Base-by-base conservation (phyloP, 108 stramenopile species). In the Aurantiochytrium sp. region DNA sequence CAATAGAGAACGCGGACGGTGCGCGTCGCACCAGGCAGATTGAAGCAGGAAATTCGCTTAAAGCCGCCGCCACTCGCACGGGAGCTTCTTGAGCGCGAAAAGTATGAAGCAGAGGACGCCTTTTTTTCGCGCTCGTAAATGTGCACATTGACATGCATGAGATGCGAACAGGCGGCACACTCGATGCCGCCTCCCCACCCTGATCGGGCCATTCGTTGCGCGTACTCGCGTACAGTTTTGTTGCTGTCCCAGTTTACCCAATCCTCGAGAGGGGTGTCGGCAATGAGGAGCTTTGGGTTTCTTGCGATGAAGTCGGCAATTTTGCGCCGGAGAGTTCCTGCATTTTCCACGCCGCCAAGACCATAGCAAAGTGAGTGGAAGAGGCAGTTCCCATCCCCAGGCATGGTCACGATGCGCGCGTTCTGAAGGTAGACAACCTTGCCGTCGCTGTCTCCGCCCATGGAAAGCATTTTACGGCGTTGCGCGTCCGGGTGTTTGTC, bases 181-280 rank as follows among this genome's bases (percentile, higher is more conserved):
- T 91, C 91, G 83, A 91, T 91, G 29, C 91, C 91, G 5, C 91
- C 91, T 29, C 91, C 91, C 91, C 91, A 91, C 4, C 91, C 89
- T 21, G 47, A 10, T 18, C 43, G 19, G 10, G 88, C 47, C 88
- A 91, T 91, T 4, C 47, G 16, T 5, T 47, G 55, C 23, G 64
- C 35, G 72, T 91, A 91, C 19, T 28, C 45, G 19, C 5, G 14
- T n/a, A 89, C 89, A 35, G 4, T 43, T 0, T 5, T 8, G 28
- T n/a, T 16, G 28, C 89, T 87, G 45, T 91, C 91, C 91, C 91
- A 91, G 25, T 35, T 42, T 55, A 91, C 59, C 91, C 91, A 91
- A 25, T 91, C 91, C n/a, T 59, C 6, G n/a, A 91, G 59, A 4
- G 91, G 89, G 6, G 87, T 88, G 18, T 90, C 91, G 44, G 89